Conservation (phyloP, 495 filamentous ascomycete species). For the Neurospora africana region DNA sequence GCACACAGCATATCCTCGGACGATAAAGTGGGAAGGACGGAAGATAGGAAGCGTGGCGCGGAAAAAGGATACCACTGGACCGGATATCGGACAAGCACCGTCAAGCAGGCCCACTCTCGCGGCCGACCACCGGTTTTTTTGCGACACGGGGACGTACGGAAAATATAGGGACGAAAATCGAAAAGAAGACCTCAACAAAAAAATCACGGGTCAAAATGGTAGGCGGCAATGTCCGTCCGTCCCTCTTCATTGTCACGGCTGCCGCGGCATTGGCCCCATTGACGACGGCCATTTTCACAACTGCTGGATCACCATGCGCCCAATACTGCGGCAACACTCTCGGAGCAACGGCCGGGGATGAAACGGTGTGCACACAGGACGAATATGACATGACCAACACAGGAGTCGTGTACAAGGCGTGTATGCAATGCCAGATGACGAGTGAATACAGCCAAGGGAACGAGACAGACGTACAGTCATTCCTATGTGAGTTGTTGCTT, state of each 20-base stretch:
- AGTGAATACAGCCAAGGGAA: conserved; percentile 24
- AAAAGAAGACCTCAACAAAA: background rate
- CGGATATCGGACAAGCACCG: background rate
- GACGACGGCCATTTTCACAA: conserved; percentile 23
- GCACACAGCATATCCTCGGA: background rate
- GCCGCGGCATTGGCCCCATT: conserved; percentile 15
- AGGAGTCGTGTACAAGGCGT: conserved; percentile 31
- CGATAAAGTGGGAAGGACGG: background rate
- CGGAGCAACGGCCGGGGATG: conserved; percentile 23
- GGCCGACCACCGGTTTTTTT: background rate
- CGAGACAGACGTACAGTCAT: conserved; percentile 26
- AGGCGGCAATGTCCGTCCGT: conserved; percentile 3
- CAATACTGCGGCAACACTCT: conserved; percentile 35
- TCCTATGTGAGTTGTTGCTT: conserved; percentile 29
- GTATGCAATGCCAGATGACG: conserved; percentile 31
- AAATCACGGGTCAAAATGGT: conserved; percentile 13
- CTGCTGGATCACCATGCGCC: conserved; percentile 31
- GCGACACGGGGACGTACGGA: background rate
- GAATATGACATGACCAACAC: conserved; percentile 14
- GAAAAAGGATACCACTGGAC: background rate
- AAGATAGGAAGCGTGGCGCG: background rate
- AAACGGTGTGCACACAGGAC: conserved; percentile 28
- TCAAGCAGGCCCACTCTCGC: background rate
- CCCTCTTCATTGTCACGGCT: conserved; percentile 7
- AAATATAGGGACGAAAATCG: background rate